Evolutionary conservation across 805 yeast species (phyloP).

Genomic region (Teunomyces panamensis): DNA sequence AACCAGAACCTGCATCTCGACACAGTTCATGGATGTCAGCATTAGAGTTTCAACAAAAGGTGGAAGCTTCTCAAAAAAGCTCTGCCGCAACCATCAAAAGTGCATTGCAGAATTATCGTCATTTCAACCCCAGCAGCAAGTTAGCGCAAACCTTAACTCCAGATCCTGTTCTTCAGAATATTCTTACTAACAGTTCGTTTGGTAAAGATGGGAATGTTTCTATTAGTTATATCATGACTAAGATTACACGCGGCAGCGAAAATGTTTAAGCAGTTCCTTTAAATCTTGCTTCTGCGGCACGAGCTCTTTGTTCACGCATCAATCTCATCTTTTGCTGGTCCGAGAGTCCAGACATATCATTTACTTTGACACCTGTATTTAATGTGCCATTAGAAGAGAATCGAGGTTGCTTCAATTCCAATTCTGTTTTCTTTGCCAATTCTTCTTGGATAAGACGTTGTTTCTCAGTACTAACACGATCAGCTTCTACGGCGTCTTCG

Average conservation of each 20-base stretch:
- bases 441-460: constrained; percentile 42
- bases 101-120: constrained; percentile 62
- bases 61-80: constrained; percentile 24
- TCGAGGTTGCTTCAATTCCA: constrained; percentile 34
- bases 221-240: constrained; percentile 42
- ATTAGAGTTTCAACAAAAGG: constrained; percentile 35
- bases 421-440: constrained; percentile 40
- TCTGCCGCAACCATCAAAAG: constrained; percentile 43
- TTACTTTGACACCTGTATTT: constrained; percentile 22
- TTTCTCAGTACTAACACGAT: constrained; percentile 37
- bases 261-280: constrained; percentile 2
- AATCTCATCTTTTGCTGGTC: constrained; percentile 73
- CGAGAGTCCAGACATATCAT: constrained; percentile 57
- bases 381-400: constrained; percentile 32
- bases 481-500: constrained; percentile 33
- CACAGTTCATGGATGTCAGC: constrained; percentile 53
- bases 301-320: constrained; percentile 91
- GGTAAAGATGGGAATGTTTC: constrained; percentile 14
- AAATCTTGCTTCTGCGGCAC: constrained; percentile 92
- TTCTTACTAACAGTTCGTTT: constrained; percentile 17
- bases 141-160: background rate
- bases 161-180: constrained; percentile 31
- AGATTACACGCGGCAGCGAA: constrained; percentile 20
- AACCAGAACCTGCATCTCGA: constrained; percentile 6
- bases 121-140: constrained; percentile 47